phyloP scores from a whole-genome alignment of 2,329 filamentous ascomycete genomes.

The Venturiaceae sp. region DNA sequence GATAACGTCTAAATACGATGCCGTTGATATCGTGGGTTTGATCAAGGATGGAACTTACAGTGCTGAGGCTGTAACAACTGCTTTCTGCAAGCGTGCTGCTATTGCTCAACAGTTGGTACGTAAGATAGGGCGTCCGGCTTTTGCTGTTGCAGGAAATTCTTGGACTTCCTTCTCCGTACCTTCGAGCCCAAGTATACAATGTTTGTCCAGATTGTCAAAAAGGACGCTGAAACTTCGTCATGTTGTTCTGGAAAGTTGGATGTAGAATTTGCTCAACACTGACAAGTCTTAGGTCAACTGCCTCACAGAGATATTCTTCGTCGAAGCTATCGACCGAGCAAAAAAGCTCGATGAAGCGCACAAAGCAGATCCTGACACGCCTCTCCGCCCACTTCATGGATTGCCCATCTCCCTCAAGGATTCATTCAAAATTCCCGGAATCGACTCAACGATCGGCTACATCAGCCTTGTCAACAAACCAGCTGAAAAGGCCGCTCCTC shows the following conservation, averaged over 20 bases:
- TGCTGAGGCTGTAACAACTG: constrained; percentile 34
- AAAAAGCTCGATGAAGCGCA: constrained; percentile 27
- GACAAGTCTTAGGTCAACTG: constrained; percentile 18
- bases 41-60: constrained; percentile 14
- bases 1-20: constrained; percentile 24
- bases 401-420: constrained; percentile 46
- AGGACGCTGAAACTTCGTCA: too few relatives aligned
- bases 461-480: constrained; percentile 28
- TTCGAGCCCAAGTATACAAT: too few relatives aligned
- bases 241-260: too few relatives aligned
- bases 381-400: constrained; percentile 43
- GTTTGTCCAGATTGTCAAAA: too few relatives aligned
- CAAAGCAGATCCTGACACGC: constrained; percentile 24
- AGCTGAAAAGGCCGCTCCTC: constrained; percentile 19
- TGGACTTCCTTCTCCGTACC: too few relatives aligned
- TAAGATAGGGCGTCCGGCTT: too few relatives aligned
- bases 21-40: constrained; percentile 18
- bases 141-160: too few relatives aligned
- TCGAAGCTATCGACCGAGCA: constrained; percentile 28
- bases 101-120: constrained; percentile 48
- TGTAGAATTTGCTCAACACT: not conserved
- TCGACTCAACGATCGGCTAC: constrained; percentile 51
- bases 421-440: constrained; percentile 49
- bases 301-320: constrained; percentile 34
- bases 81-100: constrained; percentile 43